phyloP scores from a whole-genome alignment of 2,329 filamentous ascomycete genomes.

The Fusarium euwallaceae region DNA sequence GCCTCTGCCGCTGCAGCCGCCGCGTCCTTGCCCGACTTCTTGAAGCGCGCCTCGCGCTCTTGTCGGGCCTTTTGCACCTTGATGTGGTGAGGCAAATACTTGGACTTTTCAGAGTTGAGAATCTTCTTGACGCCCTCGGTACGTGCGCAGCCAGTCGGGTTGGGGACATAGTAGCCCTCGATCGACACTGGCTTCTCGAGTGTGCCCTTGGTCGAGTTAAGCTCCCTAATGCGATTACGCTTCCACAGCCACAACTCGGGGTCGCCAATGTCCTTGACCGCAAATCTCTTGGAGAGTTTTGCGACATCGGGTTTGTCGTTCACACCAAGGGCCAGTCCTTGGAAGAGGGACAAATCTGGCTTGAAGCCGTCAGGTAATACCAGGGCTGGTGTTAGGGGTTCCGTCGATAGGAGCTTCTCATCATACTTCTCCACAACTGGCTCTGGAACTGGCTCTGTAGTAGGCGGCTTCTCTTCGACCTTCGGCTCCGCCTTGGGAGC shows the following conservation, averaged over 20 bases:
- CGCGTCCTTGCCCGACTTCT: conserved; percentile 75
- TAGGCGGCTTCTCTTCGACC: conserved; percentile 40
- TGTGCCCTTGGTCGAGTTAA: conserved; percentile 59
- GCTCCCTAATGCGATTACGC: conserved; percentile 66
- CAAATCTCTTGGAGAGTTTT: conserved; percentile 64
- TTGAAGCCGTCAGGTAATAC: conserved; percentile 59
- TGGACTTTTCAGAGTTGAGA: conserved; percentile 95
- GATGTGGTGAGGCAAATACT: conserved; percentile 97
- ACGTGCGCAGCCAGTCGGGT: conserved; percentile 85
- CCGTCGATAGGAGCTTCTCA: conserved; percentile 64
- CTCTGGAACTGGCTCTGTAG: conserved; percentile 51
- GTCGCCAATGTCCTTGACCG: conserved; percentile 59
- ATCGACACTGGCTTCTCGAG: conserved; percentile 59
- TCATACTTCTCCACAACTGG: conserved; percentile 64
- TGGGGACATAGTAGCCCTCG: conserved; percentile 84
- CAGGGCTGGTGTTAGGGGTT: conserved; percentile 60
- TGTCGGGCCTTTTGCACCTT: conserved; percentile 93
- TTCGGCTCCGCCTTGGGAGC: conserved; percentile 27
- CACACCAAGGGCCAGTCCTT: conserved; percentile 57
- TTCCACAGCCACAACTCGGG: conserved; percentile 70
- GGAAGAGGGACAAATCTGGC: conserved; percentile 61
- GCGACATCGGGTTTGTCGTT: conserved; percentile 64
- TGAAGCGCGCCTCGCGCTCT: conserved; percentile 84
- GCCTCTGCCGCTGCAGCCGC: conserved; percentile 76
- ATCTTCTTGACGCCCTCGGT: conserved; percentile 97